Evolutionary conservation across 2,329 filamentous ascomycete species (phyloP), one percentile per base, ranked within the genome.

Genomic region (Drechslera avenae): DNA sequence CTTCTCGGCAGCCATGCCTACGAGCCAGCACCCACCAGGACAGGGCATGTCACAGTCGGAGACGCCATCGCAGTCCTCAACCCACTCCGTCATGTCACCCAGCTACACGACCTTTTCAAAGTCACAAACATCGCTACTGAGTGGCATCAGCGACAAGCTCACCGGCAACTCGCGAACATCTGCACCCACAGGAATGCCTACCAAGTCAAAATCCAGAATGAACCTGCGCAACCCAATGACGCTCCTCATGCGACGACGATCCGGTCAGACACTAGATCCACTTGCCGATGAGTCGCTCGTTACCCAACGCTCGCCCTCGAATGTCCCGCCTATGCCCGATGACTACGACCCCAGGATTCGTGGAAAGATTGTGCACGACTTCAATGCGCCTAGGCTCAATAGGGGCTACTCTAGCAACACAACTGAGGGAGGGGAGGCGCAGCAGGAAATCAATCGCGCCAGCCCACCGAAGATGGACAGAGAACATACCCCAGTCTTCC

Each of bases 291-390:
- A 84, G 36, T 72, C 77, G 14, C 78, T 79, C 5, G 76, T 81
- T 26, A 78, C 76, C 16, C 76, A 78, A 21, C 76, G 75, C 32
- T 80, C 75, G 42, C 63, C 79, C 10, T 57, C 68, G 6, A 67
- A 71, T 35, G 73, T 81, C 14, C 70, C 71, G 2, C 77, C 80
- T 2, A 76, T 83, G 45, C 82, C 83, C 2, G 83, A 84, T 50
- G 81, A 85, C 60, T 86, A 84, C 62, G 83, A 86, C 59, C 83
- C 84, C 10, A 78, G 83, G 45, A 87, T 86, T 51, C 79, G 82
- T 44, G 85, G 84, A 14, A 85, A 81, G 40, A 79, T 84, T 17
- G 78, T 87, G 1, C 84, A 87, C 71, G 85, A 87, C 61, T 87
- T 87, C 66, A 86, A 83, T 40, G 82, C 81, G 3, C 85, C 84